Evolutionary conservation across 2,329 filamentous ascomycete species (phyloP).

Genomic region (Alternaria alternata): DNA sequence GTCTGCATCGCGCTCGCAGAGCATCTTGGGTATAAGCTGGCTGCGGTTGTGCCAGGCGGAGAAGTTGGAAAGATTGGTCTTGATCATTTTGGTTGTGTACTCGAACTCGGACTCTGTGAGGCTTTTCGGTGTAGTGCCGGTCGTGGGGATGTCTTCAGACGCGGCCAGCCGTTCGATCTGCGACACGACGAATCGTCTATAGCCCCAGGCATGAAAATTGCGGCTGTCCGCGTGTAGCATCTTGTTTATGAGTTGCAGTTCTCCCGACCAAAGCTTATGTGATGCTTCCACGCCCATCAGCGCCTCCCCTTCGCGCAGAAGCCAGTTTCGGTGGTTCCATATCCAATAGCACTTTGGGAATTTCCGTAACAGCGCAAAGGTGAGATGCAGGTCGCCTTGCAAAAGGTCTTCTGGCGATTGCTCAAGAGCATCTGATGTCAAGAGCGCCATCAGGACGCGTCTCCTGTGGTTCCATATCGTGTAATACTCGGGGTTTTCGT

Average conservation of each 20-base stretch:
- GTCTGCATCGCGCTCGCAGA: constrained; percentile 74
- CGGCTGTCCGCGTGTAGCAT: constrained; percentile 87
- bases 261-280: constrained; percentile 78
- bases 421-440: constrained; percentile 49
- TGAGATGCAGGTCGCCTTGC: constrained; percentile 78
- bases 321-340: constrained; percentile 94
- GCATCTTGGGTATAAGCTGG: constrained; percentile 78
- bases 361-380: constrained; percentile 81
- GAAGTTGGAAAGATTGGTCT: constrained; percentile 88
- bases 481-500: constrained; percentile 86
- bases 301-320: constrained; percentile 74
- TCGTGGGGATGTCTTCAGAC: neutral
- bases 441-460: constrained; percentile 69
- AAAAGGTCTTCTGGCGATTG: constrained; percentile 63
- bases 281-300: constrained; percentile 66
- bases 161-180: constrained; percentile 70
- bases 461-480: constrained; percentile 91
- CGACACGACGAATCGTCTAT: constrained; percentile 80
- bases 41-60: constrained; percentile 95
- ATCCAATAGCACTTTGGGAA: constrained; percentile 99
- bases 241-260: constrained; percentile 82
- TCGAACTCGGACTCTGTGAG: constrained; percentile 83
- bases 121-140: constrained; percentile 51
- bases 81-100: constrained; percentile 91
- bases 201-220: constrained; percentile 98